Base-by-base conservation (phyloP, 169 alveolate genomes). In the Plasmodium cynomolgi region DNA sequence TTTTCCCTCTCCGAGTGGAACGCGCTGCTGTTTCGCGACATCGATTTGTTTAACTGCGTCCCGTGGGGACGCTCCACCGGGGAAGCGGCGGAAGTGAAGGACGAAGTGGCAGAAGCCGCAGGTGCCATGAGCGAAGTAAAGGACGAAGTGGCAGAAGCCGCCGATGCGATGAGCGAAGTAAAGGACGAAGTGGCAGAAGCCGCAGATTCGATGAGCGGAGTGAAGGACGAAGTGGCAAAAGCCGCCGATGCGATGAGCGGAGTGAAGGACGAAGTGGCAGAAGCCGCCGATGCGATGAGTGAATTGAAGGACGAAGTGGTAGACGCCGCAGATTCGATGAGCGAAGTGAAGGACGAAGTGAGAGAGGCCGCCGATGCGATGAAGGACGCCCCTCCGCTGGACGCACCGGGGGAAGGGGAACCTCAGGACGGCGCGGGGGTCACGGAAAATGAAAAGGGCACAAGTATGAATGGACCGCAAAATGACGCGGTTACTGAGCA, bases 1-100 rank as follows among this genome's bases (percentile, higher is more conserved):
- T 91, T 81, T 72, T 91, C 95, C 26, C 20, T 71, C n/a, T 15
- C 20, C n/a, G 85, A 91, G 37, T 91, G 95, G 95, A 91, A 91
- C 62, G 26, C 23, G 13, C 37, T 91, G 9, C 29, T 91, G 23
- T 91, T 81, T 20, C 81, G 77, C 17, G 82, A 91, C 41, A 82
- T 91, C 23, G 85, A 58, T 15, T 31, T 26, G 11, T 91, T 81
- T 79, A 91, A 82, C 37, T 37, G 73, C 39, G 37, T 1, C 2
- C 0, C 1, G 31, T 23, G 31, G 31, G 37, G 15, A 15, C 83
- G 8, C 23, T 50, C 56, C 56, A 0, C 56, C 9, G 62, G 23
- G 62, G 62, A 50, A 44, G n/a, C 56, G n/a, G n/a, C n/a, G n/a
- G 56, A 44, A 2, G 62, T 15, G 23, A 15, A 8, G 23, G 8